phyloP scores from a whole-genome alignment of 129 eudicot genomes.

The Logfia minima region DNA sequence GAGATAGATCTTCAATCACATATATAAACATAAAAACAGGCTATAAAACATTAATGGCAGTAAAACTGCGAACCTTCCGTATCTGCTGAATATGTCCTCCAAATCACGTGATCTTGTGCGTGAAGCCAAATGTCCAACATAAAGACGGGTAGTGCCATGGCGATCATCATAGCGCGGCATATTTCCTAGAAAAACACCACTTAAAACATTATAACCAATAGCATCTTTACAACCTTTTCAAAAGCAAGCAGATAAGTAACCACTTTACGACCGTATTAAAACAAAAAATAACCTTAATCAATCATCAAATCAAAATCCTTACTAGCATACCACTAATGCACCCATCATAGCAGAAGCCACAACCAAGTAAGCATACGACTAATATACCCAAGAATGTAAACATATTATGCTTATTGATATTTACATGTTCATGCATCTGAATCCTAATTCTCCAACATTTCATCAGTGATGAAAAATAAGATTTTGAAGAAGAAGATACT shows the following conservation, averaged over 20 bases:
- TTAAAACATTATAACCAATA: not conserved
- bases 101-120: slow-evolving; percentile 77
- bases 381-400: not conserved
- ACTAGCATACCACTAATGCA: slow-evolving; percentile 1
- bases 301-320: not conserved
- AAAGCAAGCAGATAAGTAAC: not conserved
- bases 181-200: slow-evolving; percentile 27
- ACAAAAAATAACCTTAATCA: not conserved
- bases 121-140: slow-evolving; percentile 82
- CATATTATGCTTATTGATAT: not conserved
- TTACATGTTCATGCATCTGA: slow-evolving; percentile 14
- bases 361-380: slow-evolving; percentile 20
- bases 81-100: slow-evolving; percentile 81
- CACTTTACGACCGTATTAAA: slow-evolving; percentile 1
- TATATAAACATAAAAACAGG: not conserved
- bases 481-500: not conserved
- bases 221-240: not conserved
- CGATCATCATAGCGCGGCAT: slow-evolving; percentile 85
- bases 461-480: not conserved
- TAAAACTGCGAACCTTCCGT: slow-evolving; percentile 62
- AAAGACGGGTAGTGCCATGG: slow-evolving; percentile 75
- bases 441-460: not conserved
- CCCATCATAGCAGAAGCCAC: not conserved
- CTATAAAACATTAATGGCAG: not conserved
- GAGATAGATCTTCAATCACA: not conserved